These are phyloP conservation scores for Bipolaris sorokiniana DNA, from an alignment of 2,329 filamentous ascomycete genomes.

Conservation along the genomic window DNA sequence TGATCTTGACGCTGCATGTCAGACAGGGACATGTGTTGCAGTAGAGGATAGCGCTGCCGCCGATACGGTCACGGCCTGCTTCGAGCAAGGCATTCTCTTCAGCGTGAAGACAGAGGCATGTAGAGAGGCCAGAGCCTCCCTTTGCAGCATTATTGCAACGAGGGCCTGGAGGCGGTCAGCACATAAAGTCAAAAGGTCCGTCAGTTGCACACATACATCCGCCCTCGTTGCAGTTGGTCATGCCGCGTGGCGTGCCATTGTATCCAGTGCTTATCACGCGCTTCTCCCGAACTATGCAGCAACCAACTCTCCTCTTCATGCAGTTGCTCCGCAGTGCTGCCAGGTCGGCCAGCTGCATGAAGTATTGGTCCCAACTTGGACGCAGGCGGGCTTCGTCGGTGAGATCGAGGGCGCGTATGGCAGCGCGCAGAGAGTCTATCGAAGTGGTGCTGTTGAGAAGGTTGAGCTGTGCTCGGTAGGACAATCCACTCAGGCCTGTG, in stretches of 20 bases:
- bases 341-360: constrained; percentile 94
- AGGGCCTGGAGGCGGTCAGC: constrained; percentile 49
- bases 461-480: constrained; percentile 80
- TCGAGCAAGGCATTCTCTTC: constrained; percentile 97
- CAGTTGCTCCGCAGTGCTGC: constrained; percentile 92
- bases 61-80: constrained; percentile 87
- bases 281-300: constrained; percentile 84
- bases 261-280: constrained; percentile 95
- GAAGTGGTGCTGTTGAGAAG: constrained; percentile 83
- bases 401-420: constrained; percentile 76
- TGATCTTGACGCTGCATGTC: constrained; percentile 98
- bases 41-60: constrained; percentile 82
- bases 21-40: constrained; percentile 96
- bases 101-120: constrained; percentile 95
- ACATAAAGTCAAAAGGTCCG: not conserved
- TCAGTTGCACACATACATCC: constrained; percentile 65
- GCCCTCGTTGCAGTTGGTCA: constrained; percentile 90
- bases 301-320: constrained; percentile 97
- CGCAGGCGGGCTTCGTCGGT: constrained; percentile 79
- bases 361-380: constrained; percentile 95
- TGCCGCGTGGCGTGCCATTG: constrained; percentile 91
- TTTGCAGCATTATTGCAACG: constrained; percentile 80
- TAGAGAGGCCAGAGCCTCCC: constrained; percentile 75
- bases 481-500: constrained; percentile 73
- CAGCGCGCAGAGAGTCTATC: constrained; percentile 72